Conservation (phyloP, 1,284 basidiomycete species). For the Erythrobasidium hasegawianum region DNA sequence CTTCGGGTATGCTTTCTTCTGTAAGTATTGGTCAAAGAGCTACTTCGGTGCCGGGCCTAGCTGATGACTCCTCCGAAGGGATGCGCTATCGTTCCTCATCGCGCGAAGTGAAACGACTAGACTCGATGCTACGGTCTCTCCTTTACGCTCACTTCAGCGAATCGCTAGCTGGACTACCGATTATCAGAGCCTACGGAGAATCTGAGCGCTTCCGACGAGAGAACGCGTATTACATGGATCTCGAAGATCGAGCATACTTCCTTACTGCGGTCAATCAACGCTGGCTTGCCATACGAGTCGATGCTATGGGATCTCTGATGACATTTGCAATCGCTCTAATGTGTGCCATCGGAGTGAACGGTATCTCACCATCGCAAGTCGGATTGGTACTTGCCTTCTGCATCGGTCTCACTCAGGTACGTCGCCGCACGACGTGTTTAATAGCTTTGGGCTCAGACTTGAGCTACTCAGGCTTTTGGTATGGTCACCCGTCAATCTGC, state of each 20-base stretch:
- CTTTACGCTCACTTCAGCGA: conserved; percentile 85
- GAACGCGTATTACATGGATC: conserved; percentile 70
- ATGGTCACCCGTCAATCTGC: conserved; percentile 52
- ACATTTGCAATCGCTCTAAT: conserved; percentile 74
- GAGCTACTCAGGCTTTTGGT: conserved; percentile 18
- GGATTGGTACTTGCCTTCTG: neutral
- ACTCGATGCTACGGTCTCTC: conserved; percentile 64
- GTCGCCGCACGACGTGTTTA: too few relatives aligned
- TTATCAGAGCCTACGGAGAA: conserved; percentile 70
- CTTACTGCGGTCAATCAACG: conserved; percentile 59
- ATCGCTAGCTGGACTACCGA: conserved; percentile 73
- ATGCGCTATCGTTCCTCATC: conserved; percentile 53
- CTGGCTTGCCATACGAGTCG: conserved; percentile 83
- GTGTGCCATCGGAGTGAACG: conserved; percentile 59
- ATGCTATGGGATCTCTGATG: conserved; percentile 72
- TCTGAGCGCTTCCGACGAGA: conserved; percentile 62
- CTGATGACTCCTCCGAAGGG: neutral
- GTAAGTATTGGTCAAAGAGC: conserved; percentile 46
- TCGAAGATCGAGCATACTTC: conserved; percentile 83
- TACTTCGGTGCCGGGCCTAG: conserved; percentile 52
- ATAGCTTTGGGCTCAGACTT: neutral
- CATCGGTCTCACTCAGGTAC: neutral
- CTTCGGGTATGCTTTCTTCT: conserved; percentile 1
- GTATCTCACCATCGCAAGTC: conserved; percentile 71
- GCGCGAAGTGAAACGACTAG: conserved; percentile 77